phyloP scores from a whole-genome alignment of 371 early-diverging fungal species.

The Saksenaea oblongispora region DNA sequence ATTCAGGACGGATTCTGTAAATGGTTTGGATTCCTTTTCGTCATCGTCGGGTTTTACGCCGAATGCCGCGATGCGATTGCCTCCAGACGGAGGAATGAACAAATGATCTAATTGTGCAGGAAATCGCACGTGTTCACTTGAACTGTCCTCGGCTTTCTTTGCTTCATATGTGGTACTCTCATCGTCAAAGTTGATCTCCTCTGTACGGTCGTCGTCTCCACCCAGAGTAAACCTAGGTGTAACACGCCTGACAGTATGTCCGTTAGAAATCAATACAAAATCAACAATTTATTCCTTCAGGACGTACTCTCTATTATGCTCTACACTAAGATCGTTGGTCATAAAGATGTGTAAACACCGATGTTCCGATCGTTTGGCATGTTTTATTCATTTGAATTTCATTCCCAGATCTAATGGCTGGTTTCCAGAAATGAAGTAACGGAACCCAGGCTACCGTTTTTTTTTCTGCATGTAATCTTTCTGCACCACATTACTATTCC shows the following conservation, averaged over 20 bases:
- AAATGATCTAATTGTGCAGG: not conserved
- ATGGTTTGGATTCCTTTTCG: not conserved
- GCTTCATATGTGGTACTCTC: not conserved
- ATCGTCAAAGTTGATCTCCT: not conserved
- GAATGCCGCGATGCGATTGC: not conserved
- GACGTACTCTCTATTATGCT: not conserved
- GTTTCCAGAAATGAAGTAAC: not conserved
- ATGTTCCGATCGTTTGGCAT: slow-evolving; percentile 1
- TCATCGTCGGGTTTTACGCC: not conserved
- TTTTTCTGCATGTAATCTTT: not conserved
- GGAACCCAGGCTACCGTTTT: not conserved
- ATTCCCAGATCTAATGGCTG: not conserved
- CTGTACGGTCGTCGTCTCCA: not conserved
- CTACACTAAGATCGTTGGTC: not conserved
- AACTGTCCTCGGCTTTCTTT: not conserved
- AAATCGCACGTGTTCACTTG: not conserved
- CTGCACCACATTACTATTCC: slow-evolving; percentile 1
- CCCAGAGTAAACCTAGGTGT: not conserved
- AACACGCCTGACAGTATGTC: not conserved
- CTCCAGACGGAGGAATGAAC: not conserved
- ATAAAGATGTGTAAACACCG: not conserved
- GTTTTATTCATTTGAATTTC: not conserved
- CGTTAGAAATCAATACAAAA: no score
- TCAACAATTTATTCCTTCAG: not conserved
- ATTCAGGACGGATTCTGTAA: not conserved